A percentile compares a stretch with the other conserved stretches of the same genome.
Conservation (phyloP, 768 basidiomycete genomes). For the Butyriboletus loyo region DNA sequence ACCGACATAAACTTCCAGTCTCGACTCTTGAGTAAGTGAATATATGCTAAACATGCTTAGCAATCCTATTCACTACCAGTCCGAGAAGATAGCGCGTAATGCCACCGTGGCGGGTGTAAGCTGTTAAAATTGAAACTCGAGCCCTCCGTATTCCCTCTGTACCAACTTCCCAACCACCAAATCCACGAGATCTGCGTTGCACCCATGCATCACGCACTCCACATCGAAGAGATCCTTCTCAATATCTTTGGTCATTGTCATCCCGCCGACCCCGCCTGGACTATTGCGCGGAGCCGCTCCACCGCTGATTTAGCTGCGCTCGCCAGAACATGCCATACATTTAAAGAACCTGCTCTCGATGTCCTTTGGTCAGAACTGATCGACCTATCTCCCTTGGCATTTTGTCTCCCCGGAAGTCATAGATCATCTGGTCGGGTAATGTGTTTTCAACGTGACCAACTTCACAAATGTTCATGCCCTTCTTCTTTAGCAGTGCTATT, state of each 20-base stretch:
- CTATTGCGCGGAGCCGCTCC: background rate
- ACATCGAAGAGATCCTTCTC: background rate
- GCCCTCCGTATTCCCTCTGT: too few species aligned
- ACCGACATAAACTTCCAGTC: too few species aligned
- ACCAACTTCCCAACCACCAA: too few species aligned
- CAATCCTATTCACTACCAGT: too few species aligned
- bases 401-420: background rate
- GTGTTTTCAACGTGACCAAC: background rate
- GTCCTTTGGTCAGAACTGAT: background rate
- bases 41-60: too few species aligned
- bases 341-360: constrained; percentile 2
- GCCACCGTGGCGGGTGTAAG: too few species aligned
- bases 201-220: background rate
- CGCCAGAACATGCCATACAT: background rate
- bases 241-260: background rate
- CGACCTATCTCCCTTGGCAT: background rate
- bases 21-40: too few species aligned
- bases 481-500: background rate
- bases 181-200: background rate
- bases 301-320: background rate
- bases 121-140: too few species aligned
- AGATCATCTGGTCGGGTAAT: background rate
- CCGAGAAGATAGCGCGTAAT: too few species aligned
- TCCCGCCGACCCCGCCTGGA: background rate
- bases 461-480: background rate